Base-by-base conservation (phyloP, 1,284 basidiomycete species). In the Peniophora sp. region DNA sequence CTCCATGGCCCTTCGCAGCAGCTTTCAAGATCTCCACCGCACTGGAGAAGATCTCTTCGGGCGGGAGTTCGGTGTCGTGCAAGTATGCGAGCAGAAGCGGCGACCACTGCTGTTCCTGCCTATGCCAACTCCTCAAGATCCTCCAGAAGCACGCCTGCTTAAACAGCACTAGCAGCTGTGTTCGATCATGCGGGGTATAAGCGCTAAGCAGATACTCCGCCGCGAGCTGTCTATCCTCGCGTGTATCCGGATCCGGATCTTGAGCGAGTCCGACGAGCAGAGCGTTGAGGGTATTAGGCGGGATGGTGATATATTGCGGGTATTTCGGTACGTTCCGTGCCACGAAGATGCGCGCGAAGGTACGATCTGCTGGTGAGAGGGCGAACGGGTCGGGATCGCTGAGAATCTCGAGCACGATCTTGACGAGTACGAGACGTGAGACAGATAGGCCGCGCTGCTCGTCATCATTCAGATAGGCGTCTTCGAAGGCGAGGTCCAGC, bases 301-400 rank as follows among this genome's bases (percentile, higher is more conserved):
- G 68, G 36, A 95, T 75, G 37, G 37, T 20, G 53, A 98, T 78
- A 67, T 88, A 94, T 67, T 97, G 94, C 0, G 88, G 85, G 66
- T 98, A 99, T 69, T 98, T 99, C 0, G 97, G 92, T 14, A 97
- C 81, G 64, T 98, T 99, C 52, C 95, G 87, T 1, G 97, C 92
- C 52, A 98, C 80, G 67, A 99, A 99, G 57, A 99, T 97, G 63
- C 94, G 83, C 47, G 96, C 76, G 65, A 99, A 92, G 2, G 88
- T 92, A 48, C 74, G 69, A 62, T 91, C 91, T 34, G 74, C 68
- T 14, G 80, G 68, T 0, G 81, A 69, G 24, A 91, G 67, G 45
- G 71, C 70, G 20, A 74, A 70, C 15, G 79, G 74, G 27, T 32
- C 27, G 6, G 27, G 27, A 3, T 78, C 68, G 23, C 47, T 48